Base-by-base conservation (phyloP, 192 early-diverging fungal genomes). In the Backusella westeae region DNA sequence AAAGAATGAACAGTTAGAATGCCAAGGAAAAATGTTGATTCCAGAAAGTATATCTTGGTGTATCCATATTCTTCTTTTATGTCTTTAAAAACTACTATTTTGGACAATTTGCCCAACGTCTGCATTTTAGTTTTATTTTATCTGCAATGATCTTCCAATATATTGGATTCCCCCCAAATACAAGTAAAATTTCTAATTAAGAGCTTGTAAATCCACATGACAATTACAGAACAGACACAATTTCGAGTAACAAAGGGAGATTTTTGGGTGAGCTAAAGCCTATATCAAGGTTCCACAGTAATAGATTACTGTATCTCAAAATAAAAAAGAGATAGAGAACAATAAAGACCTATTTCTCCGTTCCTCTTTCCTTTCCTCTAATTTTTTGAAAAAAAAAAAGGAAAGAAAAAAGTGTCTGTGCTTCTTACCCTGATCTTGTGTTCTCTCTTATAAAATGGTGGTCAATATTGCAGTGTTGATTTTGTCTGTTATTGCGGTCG, bases 401-500 rank as follows among this genome's bases (percentile, higher is more conserved):
- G 19, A 21, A 35, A 38, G n/a, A 4, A 19, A 36, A 35, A 29
- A 19, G 34, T 9, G 15, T 17, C 42, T 44, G 42, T 44, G 42
- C 42, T 44, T 44, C 17, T 49, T 49, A 49, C 46, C 19, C 42
- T 44, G 15, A 17, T 44, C 4, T 44, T 44, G 38, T 26, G 19
- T 35, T 35, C 5, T 14, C 6, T 67, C n/a, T 34, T 4, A n/a
- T 36, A 69, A 23, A 36, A 69, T 69, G 69, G 69, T 41, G 26
- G n/a, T 65, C 42, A 63, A 67, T 32, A 44, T 44, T 67, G 19
- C 39, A 26, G 59, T 65, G 38, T 12, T 67, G 19, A 15, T 75
- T 34, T 75, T 75, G 12, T 41, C 73, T 32, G 36, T 65, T 46
- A 59, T 72, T 34, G 71, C 66, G 23, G 49, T 78, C 19, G 72